Base-by-base conservation (phyloP, 1,284 basidiomycete genomes). In the Neolentinus lepideus region DNA sequence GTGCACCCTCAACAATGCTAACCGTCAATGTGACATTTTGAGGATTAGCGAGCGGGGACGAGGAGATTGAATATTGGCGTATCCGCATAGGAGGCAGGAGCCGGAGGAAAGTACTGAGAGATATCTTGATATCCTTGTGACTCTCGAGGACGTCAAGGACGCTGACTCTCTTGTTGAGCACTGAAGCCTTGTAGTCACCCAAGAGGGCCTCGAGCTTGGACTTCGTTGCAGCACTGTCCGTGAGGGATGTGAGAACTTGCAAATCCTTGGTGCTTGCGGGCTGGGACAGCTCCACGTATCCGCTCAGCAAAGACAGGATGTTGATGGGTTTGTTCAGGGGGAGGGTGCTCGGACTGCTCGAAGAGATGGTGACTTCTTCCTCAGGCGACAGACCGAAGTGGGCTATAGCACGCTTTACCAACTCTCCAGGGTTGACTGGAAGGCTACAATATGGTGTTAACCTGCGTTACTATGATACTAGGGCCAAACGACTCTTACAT, bases 61-160 rank as follows among this genome's bases (percentile, higher is more conserved):
- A 80, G 2, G 79, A 79, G 61, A 80, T 80, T 1, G 76, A 79
- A 64, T 81, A 81, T 64, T 79, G 75, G 25, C 78, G 66, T 52
- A 78, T 69, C 35, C 76, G 76, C 74, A 79, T 79, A 1, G 75
- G 65, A 3, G 76, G 77, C 19, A 79, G 69, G 64, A 76, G 69
- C 27, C 66, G 64, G 35, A 80, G 64, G 66, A 74, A 79, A 3
- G 65, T 63, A 9, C 65, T 64, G 52, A 79, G 67, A 3, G 74
- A 60, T n/a, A 79, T 63, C 26, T 71, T 59, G 59, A 79, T 69
- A 48, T 71, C 67, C 2, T 68, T 59, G 59, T 75, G 66, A 27
- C 64, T 60, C 56, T 79, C 77, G 35, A 81, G 67, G 46, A 80
- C 66, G 58, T 76, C 72, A 33, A 79, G 67, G 47, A 78, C 65